phyloP scores from a whole-genome alignment of 2,329 filamentous ascomycete species.

The Sarocladium kiliense region DNA sequence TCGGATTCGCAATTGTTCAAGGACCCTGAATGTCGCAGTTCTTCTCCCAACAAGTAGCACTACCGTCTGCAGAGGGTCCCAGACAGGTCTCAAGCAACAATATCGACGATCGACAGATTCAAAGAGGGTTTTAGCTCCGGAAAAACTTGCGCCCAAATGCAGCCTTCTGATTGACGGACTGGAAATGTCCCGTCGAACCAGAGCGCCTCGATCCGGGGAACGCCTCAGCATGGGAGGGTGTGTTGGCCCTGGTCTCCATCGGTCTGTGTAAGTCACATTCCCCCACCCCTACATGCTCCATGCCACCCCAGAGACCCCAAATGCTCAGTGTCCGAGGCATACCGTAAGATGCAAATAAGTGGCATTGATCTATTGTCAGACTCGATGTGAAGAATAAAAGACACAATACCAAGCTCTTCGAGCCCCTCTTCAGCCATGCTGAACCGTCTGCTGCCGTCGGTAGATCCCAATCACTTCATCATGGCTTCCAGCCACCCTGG shows the following conservation, averaged over 20 bases:
- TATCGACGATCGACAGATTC: too few species aligned
- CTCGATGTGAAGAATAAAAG: too few species aligned
- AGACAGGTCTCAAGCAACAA: not conserved
- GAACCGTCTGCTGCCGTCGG: not conserved
- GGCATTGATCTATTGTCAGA: too few species aligned
- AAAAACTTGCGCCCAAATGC: not conserved
- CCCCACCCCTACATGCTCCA: not conserved
- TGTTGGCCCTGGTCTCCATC: not conserved
- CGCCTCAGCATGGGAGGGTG: not conserved
- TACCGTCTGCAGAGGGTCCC: too few species aligned
- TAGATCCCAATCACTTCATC: constrained; percentile 27
- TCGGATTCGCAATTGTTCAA: too few species aligned
- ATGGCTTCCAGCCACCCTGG: constrained; percentile 56
- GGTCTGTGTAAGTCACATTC: constrained; percentile 6
- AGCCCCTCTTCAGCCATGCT: not conserved
- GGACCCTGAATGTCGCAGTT: constrained; percentile 3
- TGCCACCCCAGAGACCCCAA: not conserved
- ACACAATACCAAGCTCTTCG: too few species aligned
- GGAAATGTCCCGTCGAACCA: not conserved
- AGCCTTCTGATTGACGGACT: constrained; percentile 7
- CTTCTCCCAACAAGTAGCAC: too few species aligned
- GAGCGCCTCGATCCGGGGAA: not conserved
- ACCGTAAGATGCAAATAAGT: not conserved
- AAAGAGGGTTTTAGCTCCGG: not conserved
- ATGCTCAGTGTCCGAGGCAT: not conserved